Evolutionary conservation across 23 red algal species (phyloP), one percentile per base, ranked within the genome.

Genomic region (Rhodosorus marinus): DNA sequence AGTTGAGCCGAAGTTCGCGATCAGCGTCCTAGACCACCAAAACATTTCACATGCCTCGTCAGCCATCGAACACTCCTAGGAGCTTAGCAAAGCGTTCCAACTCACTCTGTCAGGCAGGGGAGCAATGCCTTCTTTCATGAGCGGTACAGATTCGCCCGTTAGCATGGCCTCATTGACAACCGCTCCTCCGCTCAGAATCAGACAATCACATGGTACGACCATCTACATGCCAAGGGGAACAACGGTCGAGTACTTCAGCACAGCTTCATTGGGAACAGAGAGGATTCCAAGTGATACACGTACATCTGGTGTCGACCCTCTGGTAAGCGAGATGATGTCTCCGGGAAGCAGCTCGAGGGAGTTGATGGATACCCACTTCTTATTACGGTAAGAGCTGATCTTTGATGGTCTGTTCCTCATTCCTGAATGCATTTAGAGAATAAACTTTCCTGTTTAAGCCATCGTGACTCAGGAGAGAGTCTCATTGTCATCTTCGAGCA

Each of bases 151-250:
- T 53, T 98, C 90, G 2, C 90, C 90, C 0, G 90, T 98, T 9
- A 98, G 66, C 62, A 98, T 74, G 0, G 90, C 65, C 57, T 98
- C 90, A 33, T 98, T 86, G 11, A 86, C 90, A 6, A 98, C 77
- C 0, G 69, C 81, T 26, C 20, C 69, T 8, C 90, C 90, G 14
- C 66, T 65, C 48, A 98, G 67, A 3, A 98, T 26, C 4, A 98
- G 31, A 6, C 75, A 34, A 61, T 98, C 90, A 41, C 90, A 98
- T 29, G 90, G 90, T 26, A 98, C 79, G 3, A 79, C 79, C 29
- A 76, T n/a, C n/a, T n/a, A n/a, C n/a, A n/a, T n/a, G n/a, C n/a
- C n/a, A n/a, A n/a, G n/a, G n/a, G n/a, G n/a, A n/a, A n/a, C n/a
- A n/a, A n/a, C n/a, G n/a, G n/a, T n/a, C n/a, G n/a, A n/a, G n/a